These are phyloP conservation scores for Coleophoma eucalyptorum DNA, from an alignment of 2,329 filamentous ascomycete genomes.

Conservation along the genomic window DNA sequence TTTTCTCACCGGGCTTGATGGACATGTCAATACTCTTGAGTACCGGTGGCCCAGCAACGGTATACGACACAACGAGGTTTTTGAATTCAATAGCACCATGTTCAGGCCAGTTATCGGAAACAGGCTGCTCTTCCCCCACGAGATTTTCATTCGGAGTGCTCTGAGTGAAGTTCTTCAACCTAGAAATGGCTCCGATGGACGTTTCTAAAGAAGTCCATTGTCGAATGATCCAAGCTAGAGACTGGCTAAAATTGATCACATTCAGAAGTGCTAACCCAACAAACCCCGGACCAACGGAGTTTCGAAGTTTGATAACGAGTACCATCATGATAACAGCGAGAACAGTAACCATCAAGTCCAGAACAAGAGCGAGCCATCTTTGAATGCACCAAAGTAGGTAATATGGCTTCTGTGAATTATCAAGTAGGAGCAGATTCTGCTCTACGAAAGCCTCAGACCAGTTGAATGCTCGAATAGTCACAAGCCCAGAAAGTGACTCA, in stretches of 20 bases:
- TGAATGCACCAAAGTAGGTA: slow-evolving; percentile 56
- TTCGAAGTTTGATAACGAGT: slow-evolving; percentile 28
- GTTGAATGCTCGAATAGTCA: slow-evolving; percentile 39
- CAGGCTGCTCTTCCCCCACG: slow-evolving; percentile 5
- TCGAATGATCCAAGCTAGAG: slow-evolving; percentile 15
- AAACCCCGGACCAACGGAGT: slow-evolving; percentile 19
- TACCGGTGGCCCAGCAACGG: slow-evolving; percentile 13
- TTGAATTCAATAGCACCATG: slow-evolving; percentile 28
- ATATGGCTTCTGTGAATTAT: slow-evolving; percentile 51
- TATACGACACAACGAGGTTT: slow-evolving; percentile 26
- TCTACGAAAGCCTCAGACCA: slow-evolving; percentile 26
- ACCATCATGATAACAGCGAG: slow-evolving; percentile 28
- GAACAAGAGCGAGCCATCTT: slow-evolving; percentile 48
- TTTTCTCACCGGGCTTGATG: slow-evolving; percentile 54
- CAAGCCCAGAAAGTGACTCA: slow-evolving; percentile 36
- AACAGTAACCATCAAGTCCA: slow-evolving; percentile 17
- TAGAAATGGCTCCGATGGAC: slow-evolving; percentile 20
- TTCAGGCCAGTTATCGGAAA: slow-evolving; percentile 16
- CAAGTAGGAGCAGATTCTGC: slow-evolving; percentile 41
- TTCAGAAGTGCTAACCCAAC: slow-evolving; percentile 27
- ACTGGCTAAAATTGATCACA: slow-evolving; percentile 21
- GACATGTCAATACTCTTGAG: slow-evolving; percentile 33
- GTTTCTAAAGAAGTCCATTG: slow-evolving; percentile 24
- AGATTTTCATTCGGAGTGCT: slow-evolving; percentile 14
- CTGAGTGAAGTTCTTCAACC: slow-evolving; percentile 12